Evolutionary conservation across 257 asterid genomes (phyloP), one percentile per base, ranked within the genome.

Genomic region (Nicotiana obtusifolia): DNA sequence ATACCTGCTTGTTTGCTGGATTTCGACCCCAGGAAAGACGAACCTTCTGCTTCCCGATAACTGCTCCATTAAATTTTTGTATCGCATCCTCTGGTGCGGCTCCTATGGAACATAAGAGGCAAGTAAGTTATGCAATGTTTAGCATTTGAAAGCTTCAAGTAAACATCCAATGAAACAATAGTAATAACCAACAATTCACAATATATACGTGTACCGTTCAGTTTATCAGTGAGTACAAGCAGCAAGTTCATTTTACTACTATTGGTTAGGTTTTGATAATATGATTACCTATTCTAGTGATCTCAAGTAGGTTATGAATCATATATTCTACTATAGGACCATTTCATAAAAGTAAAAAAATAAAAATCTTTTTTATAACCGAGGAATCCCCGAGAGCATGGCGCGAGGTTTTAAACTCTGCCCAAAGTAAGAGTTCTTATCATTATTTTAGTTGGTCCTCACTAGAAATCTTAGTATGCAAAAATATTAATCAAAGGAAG

Each of bases 11-110:
- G 84, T 82, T 82, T 28, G 81, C 81, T 56, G 76, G 81, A 37
- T 64, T 82, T 49, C 84, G 65, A 28, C 80, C 79, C 82, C 82
- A 83, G 37, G 85, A 83, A 35, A 83, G 85, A 37, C 80, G 85
- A 57, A 83, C 83, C n/a, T 80, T 59, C 83, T 83, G 79, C 49
- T 81, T 69, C n/a, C 83, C 86, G 69, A 78, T 79, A 61, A 83
- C 81, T 41, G 86, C 28, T 79, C 86, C 86, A 79, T 83, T 69
- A 16, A 79, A 64, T 54, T 53, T 83, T 69, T 68, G 83, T 67
- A 83, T 83, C 44, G 83, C 77, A 8, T 83, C 83, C 81, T 83
- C 86, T 4, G 86, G 81, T 33, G 68, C 56, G 54, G 54, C 49
- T 59, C 81, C 86, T 83, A 54, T 10, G 24, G 52, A 68, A 54